These are phyloP conservation scores for Chloromonas sp. DNA, from an alignment of 163 green algal genomes.

Conservation along the genomic window DNA sequence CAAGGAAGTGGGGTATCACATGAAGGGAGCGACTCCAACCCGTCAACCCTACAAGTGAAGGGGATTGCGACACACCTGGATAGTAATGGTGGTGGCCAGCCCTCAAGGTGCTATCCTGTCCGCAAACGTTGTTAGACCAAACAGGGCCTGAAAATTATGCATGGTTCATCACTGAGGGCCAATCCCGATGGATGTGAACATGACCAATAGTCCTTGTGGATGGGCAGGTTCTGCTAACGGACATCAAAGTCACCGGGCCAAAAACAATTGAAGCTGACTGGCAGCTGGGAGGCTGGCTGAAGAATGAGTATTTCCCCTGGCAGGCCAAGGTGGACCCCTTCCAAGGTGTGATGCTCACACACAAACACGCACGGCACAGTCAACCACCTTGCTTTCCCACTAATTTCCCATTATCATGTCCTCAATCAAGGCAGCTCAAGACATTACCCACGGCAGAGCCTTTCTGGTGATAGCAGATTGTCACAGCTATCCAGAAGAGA, in stretches of 20 bases:
- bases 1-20: too few species aligned
- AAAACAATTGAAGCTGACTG: slow-evolving; percentile 56
- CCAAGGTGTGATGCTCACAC: slow-evolving; percentile 28
- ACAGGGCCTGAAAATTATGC: too few species aligned
- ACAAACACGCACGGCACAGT: neutral
- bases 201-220: neutral
- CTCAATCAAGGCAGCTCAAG: neutral
- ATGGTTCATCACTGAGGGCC: neutral
- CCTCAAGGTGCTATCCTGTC: too few species aligned
- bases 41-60: too few species aligned
- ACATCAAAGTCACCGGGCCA: slow-evolving; percentile 44
- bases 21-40: too few species aligned
- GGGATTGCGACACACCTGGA: too few species aligned
- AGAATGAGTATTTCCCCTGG: slow-evolving; percentile 55
- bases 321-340: slow-evolving; percentile 53
- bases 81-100: too few species aligned
- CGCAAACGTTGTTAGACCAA: too few species aligned
- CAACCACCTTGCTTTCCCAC: neutral
- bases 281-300: slow-evolving; percentile 58
- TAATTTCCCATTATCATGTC: neutral
- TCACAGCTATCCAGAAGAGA: neutral
- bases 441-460: neutral
- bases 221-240: slow-evolving; percentile 38
- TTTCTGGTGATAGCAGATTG: neutral
- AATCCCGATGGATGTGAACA: neutral